Base-by-base conservation (phyloP, 768 basidiomycete genomes). In the Scleroderma bovista region DNA sequence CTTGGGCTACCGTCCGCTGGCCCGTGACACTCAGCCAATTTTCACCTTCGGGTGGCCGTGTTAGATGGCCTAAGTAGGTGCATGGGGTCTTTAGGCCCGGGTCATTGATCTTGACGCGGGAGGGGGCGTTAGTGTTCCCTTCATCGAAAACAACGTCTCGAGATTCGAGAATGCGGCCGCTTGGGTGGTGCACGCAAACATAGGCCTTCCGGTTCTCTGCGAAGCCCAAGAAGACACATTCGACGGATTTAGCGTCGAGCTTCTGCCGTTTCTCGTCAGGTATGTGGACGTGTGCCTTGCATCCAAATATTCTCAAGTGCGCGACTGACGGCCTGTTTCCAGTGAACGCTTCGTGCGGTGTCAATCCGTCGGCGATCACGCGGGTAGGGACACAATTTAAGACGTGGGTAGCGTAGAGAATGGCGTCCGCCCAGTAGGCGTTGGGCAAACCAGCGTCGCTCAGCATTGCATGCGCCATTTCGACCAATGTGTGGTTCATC, bases 401-500 rank as follows among this genome's bases (percentile, higher is more conserved):
- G 5, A 49, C 41, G 9, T 49, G 39, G 5, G 48, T 26, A 15
- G 48, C 15, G 17, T 32, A 20, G 6, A 49, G 19, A 15, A 46
- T 33, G 1, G 50, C 44, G n/a, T 51, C 44, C 11, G 44, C 50
- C 50, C 44, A 51, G 37, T 46, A 51, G 5, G 15, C 23, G 10
- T 51, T 51, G 6, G 42, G 50, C 6, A 51, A 34, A 3, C 29
- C 29, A 12, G 50, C 29, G 8, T 44, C 34, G 4, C 19, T 49
- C 1, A 73, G 59, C 59, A 75, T 67, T 0, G 67, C 55, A 10
- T 51, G 54, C 2, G 65, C 57, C 12, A 54, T 57, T 24, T 74
- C 66, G 1, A 57, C 51, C 31, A 77, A 55, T 1, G 65, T 68
- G 4, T 66, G 52, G 38, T 76, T 76, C 1, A 53, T 52, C 2